These are phyloP conservation scores for Purpureocillium lavendulum DNA, from an alignment of 2,329 filamentous ascomycete genomes.

Conservation along the genomic window DNA sequence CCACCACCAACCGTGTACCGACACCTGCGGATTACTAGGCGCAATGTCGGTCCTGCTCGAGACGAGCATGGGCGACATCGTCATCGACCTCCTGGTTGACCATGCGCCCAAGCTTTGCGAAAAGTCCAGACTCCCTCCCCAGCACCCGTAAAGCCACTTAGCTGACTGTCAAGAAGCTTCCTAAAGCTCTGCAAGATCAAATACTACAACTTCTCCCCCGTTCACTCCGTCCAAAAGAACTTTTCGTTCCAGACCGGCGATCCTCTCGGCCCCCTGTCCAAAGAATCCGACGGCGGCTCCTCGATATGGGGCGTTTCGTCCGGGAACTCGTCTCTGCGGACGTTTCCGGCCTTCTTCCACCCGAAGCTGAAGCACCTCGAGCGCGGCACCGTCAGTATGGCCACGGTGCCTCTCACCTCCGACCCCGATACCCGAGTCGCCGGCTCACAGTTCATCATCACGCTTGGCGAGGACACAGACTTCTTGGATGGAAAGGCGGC, in stretches of 20 bases:
- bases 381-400: conserved; percentile 93
- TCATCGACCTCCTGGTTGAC: conserved; percentile 84
- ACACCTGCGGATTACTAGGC: not conserved
- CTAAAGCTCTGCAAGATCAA: conserved; percentile 98
- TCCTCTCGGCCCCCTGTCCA: conserved; percentile 76
- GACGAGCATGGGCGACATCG: conserved; percentile 87
- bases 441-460: conserved; percentile 89
- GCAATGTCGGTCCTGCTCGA: conserved; percentile 88
- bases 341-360: conserved; percentile 77
- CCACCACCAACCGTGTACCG: too few species aligned
- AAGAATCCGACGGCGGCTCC: conserved; percentile 82
- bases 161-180: conserved; percentile 55
- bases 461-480: conserved; percentile 80
- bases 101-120: conserved; percentile 88
- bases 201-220: conserved; percentile 95
- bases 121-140: conserved; percentile 60
- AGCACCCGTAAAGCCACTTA: conserved; percentile 38
- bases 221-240: conserved; percentile 87
- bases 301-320: conserved; percentile 86
- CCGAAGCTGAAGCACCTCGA: conserved; percentile 83
- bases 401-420: conserved; percentile 67
- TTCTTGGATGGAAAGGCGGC: conserved; percentile 90
- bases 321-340: conserved; percentile 57
- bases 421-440: conserved; percentile 78
- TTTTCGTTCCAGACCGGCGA: conserved; percentile 97